Evolutionary conservation across 371 early-diverging fungal genomes (phyloP).

Genomic region (Nematocida homosporus): DNA sequence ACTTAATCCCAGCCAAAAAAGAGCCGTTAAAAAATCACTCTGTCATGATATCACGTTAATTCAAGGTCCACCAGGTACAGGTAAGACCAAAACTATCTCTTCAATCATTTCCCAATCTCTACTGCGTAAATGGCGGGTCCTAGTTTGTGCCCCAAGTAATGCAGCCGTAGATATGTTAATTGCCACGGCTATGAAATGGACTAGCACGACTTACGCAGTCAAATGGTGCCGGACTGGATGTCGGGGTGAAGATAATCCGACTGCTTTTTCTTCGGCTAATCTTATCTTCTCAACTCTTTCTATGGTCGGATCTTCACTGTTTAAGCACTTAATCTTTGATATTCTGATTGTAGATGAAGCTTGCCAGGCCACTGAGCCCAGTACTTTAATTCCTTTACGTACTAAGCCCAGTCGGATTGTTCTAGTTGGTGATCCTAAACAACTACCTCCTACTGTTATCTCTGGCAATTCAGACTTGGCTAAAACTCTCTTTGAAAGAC

Average conservation of each 20-base stretch:
- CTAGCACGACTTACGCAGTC: not conserved
- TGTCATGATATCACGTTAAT: conserved; percentile 49
- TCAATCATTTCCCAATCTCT: conserved; percentile 78
- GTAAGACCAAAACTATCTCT: conserved; percentile 83
- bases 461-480: conserved; percentile 7
- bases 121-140: conserved; percentile 70
- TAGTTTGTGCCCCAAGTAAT: conserved; percentile 88
- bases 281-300: conserved; percentile 47
- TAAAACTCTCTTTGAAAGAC: conserved; percentile 31
- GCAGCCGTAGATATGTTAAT: conserved; percentile 74
- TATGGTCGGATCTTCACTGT: conserved; percentile 3
- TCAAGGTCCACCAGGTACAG: conserved; percentile 73
- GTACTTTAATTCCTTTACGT: conserved; percentile 82
- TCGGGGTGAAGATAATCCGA: too few species aligned
- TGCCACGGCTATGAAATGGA: not conserved
- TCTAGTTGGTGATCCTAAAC: conserved; percentile 92
- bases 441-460: conserved; percentile 70
- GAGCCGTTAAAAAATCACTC: conserved; percentile 28
- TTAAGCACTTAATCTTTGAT: conserved; percentile 30
- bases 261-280: not conserved
- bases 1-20: conserved; percentile 56
- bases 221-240: conserved; percentile 13
- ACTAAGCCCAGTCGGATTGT: conserved; percentile 77
- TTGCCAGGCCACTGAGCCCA: conserved; percentile 84
- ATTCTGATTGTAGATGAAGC: conserved; percentile 88